phyloP scores from a whole-genome alignment of 2,329 filamentous ascomycete species.

The Chaetoscypha palmicola region DNA sequence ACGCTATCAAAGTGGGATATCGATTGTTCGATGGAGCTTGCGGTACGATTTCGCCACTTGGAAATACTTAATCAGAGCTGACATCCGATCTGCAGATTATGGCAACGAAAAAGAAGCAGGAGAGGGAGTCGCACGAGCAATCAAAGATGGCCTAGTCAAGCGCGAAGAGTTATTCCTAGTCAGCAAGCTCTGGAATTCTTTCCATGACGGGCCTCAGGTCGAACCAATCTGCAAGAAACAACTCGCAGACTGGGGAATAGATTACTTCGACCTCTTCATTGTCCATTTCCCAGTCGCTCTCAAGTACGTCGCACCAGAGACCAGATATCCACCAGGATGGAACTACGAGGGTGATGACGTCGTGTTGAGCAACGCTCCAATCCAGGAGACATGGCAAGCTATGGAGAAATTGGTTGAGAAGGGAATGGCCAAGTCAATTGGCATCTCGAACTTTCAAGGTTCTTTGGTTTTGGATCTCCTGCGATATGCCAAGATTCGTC shows the following conservation, averaged over 20 bases:
- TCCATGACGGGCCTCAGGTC: conserved; percentile 74
- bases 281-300: conserved; percentile 86
- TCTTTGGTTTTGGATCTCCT: conserved; percentile 73
- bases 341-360: conserved; percentile 55
- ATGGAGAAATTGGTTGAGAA: conserved; percentile 69
- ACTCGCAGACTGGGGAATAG: conserved; percentile 74
- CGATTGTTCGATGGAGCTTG: conserved; percentile 54
- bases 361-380: conserved; percentile 58
- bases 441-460: conserved; percentile 76
- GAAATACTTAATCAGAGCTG: background rate
- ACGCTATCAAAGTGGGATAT: conserved; percentile 53
- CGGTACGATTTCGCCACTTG: conserved; percentile 34
- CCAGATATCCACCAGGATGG: conserved; percentile 77
- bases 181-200: conserved; percentile 89
- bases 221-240: conserved; percentile 70
- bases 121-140: conserved; percentile 69
- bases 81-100: conserved; percentile 52
- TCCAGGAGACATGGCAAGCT: conserved; percentile 75
- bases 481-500: conserved; percentile 66
- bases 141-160: conserved; percentile 74
- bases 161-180: conserved; percentile 86
- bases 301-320: conserved; percentile 74
- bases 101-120: conserved; percentile 76
- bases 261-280: conserved; percentile 86
- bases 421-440: conserved; percentile 65